Conservation (phyloP, 2,329 filamentous ascomycete species). For the Alternaria arbusti region DNA sequence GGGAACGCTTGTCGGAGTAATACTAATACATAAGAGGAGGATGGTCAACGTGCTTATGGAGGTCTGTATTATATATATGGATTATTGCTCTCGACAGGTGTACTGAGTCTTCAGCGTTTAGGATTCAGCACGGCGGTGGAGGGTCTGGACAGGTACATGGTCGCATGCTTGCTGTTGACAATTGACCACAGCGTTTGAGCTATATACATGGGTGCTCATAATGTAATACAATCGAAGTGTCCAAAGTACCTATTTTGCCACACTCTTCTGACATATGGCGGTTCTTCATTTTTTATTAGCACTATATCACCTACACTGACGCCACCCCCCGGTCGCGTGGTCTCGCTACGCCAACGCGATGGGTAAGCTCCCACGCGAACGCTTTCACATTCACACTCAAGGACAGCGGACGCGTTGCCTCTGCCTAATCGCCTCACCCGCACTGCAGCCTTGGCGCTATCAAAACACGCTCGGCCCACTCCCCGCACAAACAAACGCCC, state of each 20-base stretch:
- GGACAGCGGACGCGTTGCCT: neutral
- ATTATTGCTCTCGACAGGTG: neutral
- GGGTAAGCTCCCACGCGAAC: neutral
- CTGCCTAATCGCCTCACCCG: neutral
- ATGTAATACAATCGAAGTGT: neutral
- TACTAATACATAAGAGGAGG: neutral
- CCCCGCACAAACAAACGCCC: conserved; percentile 5
- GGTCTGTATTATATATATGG: neutral
- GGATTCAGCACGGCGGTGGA: neutral
- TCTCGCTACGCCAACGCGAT: neutral
- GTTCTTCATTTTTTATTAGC: neutral
- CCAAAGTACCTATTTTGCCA: neutral
- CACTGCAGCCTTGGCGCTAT: neutral
- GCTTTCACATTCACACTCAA: neutral
- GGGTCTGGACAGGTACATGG: neutral
- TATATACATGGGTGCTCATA: neutral
- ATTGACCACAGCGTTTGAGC: neutral
- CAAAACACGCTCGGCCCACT: conserved; percentile 3
- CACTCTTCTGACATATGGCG: neutral
- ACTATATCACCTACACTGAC: neutral
- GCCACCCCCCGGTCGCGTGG: neutral
- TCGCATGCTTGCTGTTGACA: neutral
- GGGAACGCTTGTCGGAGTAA: neutral
- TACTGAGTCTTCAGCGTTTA: neutral
- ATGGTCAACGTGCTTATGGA: neutral